phyloP scores from a whole-genome alignment of 352 stramenopile species.

The Phytophthora agathidicida region DNA sequence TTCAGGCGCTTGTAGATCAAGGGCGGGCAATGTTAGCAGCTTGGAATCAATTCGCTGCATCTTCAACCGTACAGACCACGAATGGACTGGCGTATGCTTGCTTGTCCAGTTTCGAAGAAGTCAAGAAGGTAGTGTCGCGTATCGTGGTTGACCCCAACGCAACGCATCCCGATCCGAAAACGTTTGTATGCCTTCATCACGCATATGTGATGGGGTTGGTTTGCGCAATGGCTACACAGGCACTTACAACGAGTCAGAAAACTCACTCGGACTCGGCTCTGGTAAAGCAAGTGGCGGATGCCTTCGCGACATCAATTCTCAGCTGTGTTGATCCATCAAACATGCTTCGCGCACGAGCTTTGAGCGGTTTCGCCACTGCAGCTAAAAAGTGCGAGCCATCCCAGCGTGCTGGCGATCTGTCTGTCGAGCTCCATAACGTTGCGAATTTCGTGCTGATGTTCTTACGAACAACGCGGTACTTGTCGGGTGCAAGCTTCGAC shows the following conservation, averaged over 20 bases:
- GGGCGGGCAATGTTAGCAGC: slow-evolving; percentile 71
- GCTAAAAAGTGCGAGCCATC: slow-evolving; percentile 53
- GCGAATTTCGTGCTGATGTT: slow-evolving; percentile 85
- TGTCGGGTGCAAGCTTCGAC: slow-evolving; percentile 62
- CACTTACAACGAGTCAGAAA: slow-evolving; percentile 70
- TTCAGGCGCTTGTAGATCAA: slow-evolving; percentile 72
- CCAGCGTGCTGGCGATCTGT: slow-evolving; percentile 61
- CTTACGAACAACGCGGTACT: slow-evolving; percentile 63
- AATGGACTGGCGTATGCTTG: slow-evolving; percentile 69
- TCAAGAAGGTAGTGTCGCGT: slow-evolving; percentile 77
- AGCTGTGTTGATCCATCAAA: slow-evolving; percentile 75
- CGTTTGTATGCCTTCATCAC: slow-evolving; percentile 85
- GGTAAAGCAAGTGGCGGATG: slow-evolving; percentile 74
- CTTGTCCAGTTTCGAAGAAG: slow-evolving; percentile 78
- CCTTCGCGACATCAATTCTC: slow-evolving; percentile 76
- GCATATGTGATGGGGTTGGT: slow-evolving; percentile 80
- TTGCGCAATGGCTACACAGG: slow-evolving; percentile 78
- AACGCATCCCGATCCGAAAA: slow-evolving; percentile 50
- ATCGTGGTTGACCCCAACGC: slow-evolving; percentile 58
- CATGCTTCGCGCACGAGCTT: slow-evolving; percentile 54
- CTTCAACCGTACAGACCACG: slow-evolving; percentile 53
- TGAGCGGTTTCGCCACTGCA: slow-evolving; percentile 63
- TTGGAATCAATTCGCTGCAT: slow-evolving; percentile 76
- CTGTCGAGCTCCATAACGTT: slow-evolving; percentile 67
- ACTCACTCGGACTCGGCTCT: slow-evolving; percentile 60